Conservation (phyloP, 2,329 filamentous ascomycete genomes). For the Didymella pinodella region DNA sequence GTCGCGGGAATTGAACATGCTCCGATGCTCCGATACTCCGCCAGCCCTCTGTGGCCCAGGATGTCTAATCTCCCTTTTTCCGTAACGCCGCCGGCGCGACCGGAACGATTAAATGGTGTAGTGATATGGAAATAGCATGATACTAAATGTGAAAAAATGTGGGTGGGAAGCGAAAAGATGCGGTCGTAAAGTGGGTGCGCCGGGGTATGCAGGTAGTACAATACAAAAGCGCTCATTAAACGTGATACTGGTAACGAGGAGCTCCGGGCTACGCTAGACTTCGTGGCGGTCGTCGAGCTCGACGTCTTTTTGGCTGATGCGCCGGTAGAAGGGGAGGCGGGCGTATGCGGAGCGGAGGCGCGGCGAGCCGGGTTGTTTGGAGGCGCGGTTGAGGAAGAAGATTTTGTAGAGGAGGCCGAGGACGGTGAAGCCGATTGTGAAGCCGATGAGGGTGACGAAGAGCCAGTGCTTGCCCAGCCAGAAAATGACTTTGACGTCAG, state of each 20-base stretch:
- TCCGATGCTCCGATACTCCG: not conserved
- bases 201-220: slow-evolving; percentile 17
- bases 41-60: not conserved
- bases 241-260: not conserved
- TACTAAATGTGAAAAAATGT: not conserved
- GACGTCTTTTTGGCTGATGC: slow-evolving; percentile 48
- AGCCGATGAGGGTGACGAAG: slow-evolving; percentile 63
- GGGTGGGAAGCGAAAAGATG: not conserved
- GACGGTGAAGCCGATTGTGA: slow-evolving; percentile 59
- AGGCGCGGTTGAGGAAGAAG: slow-evolving; percentile 51
- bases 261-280: slow-evolving; percentile 29
- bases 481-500: slow-evolving; percentile 70
- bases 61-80: slow-evolving; percentile 6
- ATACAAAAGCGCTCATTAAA: slow-evolving; percentile 22
- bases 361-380: slow-evolving; percentile 27
- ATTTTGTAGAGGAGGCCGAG: slow-evolving; percentile 62
- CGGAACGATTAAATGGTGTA: slow-evolving; percentile 14
- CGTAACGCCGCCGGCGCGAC: slow-evolving; percentile 2
- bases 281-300: slow-evolving; percentile 48
- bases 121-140: slow-evolving; percentile 19
- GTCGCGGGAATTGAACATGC: not conserved
- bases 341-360: slow-evolving; percentile 32
- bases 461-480: slow-evolving; percentile 67
- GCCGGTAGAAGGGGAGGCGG: slow-evolving; percentile 47
- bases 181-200: slow-evolving; percentile 13